Conservation (phyloP, 768 basidiomycete genomes). For the Kwoniella botswanensis region DNA sequence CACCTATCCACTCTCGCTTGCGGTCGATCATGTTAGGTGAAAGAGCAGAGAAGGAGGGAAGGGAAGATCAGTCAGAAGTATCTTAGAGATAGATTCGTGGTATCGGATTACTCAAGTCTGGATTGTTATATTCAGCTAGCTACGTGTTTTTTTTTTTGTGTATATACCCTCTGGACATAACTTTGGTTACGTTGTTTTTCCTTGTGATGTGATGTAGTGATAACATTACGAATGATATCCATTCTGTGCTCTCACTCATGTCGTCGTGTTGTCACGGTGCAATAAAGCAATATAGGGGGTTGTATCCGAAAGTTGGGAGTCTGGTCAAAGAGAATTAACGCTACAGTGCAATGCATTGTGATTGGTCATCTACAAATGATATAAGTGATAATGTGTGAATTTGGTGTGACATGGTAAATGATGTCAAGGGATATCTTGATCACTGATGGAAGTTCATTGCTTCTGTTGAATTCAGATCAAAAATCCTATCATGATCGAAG, state of each 20-base stretch:
- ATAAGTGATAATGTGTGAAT: background rate
- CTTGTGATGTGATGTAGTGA: background rate
- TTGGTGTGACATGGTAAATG: background rate
- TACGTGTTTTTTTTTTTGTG: background rate
- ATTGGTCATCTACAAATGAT: background rate
- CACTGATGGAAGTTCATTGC: background rate
- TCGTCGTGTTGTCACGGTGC: too few relatives aligned
- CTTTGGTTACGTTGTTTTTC: background rate
- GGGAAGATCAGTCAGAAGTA: background rate
- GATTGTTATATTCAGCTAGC: background rate
- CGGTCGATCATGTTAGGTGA: too few relatives aligned
- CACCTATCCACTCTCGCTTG: background rate
- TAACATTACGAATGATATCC: background rate
- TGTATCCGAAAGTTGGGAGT: too few relatives aligned
- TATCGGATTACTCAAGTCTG: background rate
- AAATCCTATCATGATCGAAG: too few relatives aligned
- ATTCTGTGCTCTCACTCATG: too few relatives aligned
- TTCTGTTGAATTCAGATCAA: background rate
- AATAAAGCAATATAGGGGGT: too few relatives aligned
- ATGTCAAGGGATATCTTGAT: background rate
- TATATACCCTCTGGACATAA: background rate
- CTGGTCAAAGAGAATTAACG: too few relatives aligned
- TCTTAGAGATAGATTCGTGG: background rate
- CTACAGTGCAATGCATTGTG: background rate
- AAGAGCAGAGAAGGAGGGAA: too few relatives aligned